phyloP scores from a whole-genome alignment of 202 grass and related monocot genomes.

The Alloteropsis angusta region DNA sequence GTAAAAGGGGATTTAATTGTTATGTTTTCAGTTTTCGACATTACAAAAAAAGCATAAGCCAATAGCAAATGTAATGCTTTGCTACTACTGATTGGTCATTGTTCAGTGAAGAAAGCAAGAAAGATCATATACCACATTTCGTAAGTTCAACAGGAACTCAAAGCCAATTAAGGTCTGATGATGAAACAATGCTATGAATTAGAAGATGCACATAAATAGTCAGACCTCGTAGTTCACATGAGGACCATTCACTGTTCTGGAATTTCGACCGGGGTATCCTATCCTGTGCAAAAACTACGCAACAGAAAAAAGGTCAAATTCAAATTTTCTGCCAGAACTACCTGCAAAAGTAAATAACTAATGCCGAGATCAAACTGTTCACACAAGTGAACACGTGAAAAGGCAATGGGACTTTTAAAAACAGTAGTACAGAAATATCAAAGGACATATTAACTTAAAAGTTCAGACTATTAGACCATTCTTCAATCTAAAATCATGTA shows the following conservation, averaged over 20 bases:
- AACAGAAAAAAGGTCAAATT: not conserved
- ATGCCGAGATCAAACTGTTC: not conserved
- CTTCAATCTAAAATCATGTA: not conserved
- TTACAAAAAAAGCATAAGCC: slow-evolving; percentile 3
- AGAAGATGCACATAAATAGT: not conserved
- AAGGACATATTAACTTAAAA: not conserved
- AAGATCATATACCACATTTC: not conserved
- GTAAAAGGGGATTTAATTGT: not conserved
- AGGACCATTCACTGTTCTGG: not conserved
- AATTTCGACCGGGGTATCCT: not conserved
- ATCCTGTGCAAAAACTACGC: not conserved
- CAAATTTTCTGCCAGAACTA: not conserved
- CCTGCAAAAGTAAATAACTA: not conserved
- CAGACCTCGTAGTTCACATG: slow-evolving; percentile 16
- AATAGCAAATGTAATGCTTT: not conserved
- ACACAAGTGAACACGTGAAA: not conserved
- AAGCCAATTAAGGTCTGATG: not conserved
- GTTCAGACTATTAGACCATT: not conserved
- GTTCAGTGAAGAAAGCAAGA: not conserved
- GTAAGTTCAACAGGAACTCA: not conserved
- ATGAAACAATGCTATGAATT: not conserved
- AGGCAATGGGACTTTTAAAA: not conserved
- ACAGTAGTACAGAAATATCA: not conserved
- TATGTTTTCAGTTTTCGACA: not conserved
- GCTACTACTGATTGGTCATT: not conserved